Base-by-base conservation (phyloP, 2,329 filamentous ascomycete species). In the Colletotrichum horii region DNA sequence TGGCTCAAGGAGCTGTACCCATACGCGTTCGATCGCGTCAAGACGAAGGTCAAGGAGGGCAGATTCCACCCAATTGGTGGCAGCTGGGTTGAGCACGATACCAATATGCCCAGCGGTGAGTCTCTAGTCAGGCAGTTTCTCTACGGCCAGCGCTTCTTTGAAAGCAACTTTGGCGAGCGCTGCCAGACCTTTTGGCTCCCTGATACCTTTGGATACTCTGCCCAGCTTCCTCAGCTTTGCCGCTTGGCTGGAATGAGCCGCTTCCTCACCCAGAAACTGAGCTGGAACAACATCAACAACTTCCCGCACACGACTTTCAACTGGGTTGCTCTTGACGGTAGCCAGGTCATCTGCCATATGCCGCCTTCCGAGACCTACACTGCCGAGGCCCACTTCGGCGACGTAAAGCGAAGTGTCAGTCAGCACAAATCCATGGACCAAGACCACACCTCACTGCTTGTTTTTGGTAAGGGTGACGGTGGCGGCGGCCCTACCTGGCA, bases 241-340 rank as follows among this genome's bases (percentile, higher is more conserved):
- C 94, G 96, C 5, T 88, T 98, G 32, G 94, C 97, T n/a, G 96
- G 96, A 24, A 98, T 99, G 97, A 94, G 92, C 74, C 92, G 96
- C 38, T 99, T 99, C 88, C 94, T 99, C 81, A 99, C 97, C 0
- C 97, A 99, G 85, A 99, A 99, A 87, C 89, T 99, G 75, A 98
- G 96, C 88, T 99, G 97, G 97, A 98, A 98, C 88, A 98, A 98
- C 83, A 98, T 98, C 90, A 98, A 98, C 87, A 98, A 94, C 82
- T 99, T 98, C 86, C 97, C 97, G 0, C 97, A 98, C 83, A 98
- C 97, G 8, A 98, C 97, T 0, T 99, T 99, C 89, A 98, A 98
- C 85, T 99, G 97, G 97, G 96, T 99, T 36, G 92, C 96, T 15
- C 91, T 98, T 16, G 97, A 99, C 83, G 96, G 97, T 74, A 98